Evolutionary conservation across 2,329 filamentous ascomycete genomes (phyloP).

Genomic region (Macrophomina pseudophaseolina): DNA sequence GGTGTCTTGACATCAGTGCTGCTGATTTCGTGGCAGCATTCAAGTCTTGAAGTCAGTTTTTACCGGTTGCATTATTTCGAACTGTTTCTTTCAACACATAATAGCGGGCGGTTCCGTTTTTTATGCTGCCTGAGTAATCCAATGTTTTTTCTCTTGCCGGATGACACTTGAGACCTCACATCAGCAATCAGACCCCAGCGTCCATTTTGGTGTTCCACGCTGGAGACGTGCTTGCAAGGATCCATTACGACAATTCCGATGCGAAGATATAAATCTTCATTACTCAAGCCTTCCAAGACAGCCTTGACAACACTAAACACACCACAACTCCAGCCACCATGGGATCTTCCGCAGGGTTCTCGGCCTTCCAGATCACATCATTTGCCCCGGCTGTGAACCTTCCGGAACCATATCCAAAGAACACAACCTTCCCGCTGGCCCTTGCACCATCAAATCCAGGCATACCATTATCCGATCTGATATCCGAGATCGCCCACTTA

Average conservation of each 20-base stretch:
- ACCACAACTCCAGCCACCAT: not conserved
- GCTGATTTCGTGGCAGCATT: no score
- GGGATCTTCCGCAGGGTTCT: not conserved
- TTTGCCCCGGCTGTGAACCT: constrained; percentile 26
- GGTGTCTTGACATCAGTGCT: no score
- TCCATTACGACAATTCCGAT: not conserved
- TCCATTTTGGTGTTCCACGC: not conserved
- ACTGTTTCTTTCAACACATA: no score
- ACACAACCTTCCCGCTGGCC: constrained; percentile 9
- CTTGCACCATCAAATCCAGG: not conserved
- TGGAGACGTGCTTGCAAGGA: not conserved
- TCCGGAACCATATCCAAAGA: constrained; percentile 16
- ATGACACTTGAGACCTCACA: no score
- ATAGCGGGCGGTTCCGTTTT: no score
- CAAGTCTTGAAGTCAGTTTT: no score
- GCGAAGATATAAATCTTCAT: not conserved
- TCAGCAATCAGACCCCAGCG: not conserved
- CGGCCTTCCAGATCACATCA: constrained; percentile 4
- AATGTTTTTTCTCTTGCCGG: no score
- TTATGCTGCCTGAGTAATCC: no score
- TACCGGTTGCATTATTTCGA: no score
- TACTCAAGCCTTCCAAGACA: not conserved
- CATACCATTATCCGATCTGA: not conserved
- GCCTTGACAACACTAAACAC: not conserved
- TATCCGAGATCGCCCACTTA: constrained; percentile 19